A percentile compares a stretch with the other conserved stretches of the same genome.
Evolutionary conservation across 2,329 filamentous ascomycete species (phyloP).

Genomic region (Chlorencoelia australis): DNA sequence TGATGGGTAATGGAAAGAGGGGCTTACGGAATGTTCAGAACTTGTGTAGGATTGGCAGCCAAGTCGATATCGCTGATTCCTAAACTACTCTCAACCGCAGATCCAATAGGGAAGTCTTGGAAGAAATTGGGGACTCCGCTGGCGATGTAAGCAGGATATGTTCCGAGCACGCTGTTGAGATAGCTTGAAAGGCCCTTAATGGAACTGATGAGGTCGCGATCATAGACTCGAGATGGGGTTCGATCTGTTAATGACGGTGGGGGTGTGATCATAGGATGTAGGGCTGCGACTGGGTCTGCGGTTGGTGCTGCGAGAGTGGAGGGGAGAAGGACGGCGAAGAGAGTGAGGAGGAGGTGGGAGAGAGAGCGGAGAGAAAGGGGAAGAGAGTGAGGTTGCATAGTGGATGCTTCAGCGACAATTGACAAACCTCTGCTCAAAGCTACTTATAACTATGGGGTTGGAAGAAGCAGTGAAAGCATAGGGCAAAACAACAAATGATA

Average conservation of each 20-base stretch:
- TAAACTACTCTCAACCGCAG: conserved; percentile 49
- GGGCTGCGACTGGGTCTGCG: conserved; percentile 16
- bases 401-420: background rate
- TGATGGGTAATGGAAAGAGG: background rate
- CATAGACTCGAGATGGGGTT: conserved; percentile 30
- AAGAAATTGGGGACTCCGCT: conserved; percentile 60
- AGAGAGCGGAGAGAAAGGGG: conserved; percentile 5
- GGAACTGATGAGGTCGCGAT: conserved; percentile 35
- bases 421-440: too few species aligned
- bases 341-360: conserved; percentile 10
- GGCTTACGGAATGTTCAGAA: conserved; percentile 55
- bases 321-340: conserved; percentile 17
- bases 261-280: conserved; percentile 38
- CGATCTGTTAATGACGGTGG: conserved; percentile 32
- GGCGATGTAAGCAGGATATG: conserved; percentile 48
- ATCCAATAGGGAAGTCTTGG: conserved; percentile 53
- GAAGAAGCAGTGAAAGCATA: background rate
- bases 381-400: conserved; percentile 2
- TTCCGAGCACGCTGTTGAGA: conserved; percentile 41
- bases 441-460: background rate
- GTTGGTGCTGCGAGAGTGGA: conserved; percentile 19
- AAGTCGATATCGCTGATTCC: conserved; percentile 49
- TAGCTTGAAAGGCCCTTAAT: conserved; percentile 41
- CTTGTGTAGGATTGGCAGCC: conserved; percentile 54
- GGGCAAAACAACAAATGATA: background rate